These are phyloP conservation scores for Apiosordaria backusii DNA, from an alignment of 495 filamentous ascomycete genomes.

Conservation along the genomic window DNA sequence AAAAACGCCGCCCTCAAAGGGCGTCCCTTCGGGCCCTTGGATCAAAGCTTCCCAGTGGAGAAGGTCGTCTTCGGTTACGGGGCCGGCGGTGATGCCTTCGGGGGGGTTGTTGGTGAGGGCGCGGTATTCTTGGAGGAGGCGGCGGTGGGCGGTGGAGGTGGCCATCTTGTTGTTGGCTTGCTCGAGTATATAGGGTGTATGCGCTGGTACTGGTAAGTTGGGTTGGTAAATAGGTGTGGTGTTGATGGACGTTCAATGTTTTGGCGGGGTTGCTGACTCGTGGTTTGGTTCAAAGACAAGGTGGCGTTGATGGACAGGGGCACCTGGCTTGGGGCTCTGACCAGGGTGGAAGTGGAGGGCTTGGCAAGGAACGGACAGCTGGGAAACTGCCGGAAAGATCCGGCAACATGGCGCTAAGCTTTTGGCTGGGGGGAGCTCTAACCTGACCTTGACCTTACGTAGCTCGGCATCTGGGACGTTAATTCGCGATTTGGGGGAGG, in stretches of 20 bases:
- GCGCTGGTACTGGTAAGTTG: neutral
- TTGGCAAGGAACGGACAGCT: neutral
- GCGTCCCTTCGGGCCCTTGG: conserved; percentile 90
- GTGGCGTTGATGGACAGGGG: neutral
- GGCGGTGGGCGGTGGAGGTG: conserved; percentile 71
- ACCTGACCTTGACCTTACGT: neutral
- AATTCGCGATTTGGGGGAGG: neutral
- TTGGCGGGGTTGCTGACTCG: neutral
- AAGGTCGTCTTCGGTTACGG: conserved; percentile 90
- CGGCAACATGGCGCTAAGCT: conserved; percentile 5
- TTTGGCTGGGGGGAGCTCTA: neutral
- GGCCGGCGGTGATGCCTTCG: conserved; percentile 93
- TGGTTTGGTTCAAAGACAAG: too few relatives aligned
- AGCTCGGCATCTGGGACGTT: neutral
- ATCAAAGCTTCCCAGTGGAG: conserved; percentile 97
- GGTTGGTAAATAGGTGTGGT: neutral
- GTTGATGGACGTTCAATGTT: neutral
- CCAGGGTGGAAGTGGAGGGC: too few relatives aligned
- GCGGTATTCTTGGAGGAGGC: conserved; percentile 96
- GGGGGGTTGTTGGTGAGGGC: conserved; percentile 68
- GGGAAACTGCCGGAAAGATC: conserved; percentile 18
- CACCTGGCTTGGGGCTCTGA: neutral
- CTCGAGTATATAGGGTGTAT: neutral
- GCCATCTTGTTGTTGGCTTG: neutral
- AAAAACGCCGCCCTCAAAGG: conserved; percentile 93